A percentile compares a stretch with the other conserved stretches of the same genome.
Evolutionary conservation across 1,139 yeast genomes (phyloP).

Genomic region (Saccharomycopsis crataegensis): DNA sequence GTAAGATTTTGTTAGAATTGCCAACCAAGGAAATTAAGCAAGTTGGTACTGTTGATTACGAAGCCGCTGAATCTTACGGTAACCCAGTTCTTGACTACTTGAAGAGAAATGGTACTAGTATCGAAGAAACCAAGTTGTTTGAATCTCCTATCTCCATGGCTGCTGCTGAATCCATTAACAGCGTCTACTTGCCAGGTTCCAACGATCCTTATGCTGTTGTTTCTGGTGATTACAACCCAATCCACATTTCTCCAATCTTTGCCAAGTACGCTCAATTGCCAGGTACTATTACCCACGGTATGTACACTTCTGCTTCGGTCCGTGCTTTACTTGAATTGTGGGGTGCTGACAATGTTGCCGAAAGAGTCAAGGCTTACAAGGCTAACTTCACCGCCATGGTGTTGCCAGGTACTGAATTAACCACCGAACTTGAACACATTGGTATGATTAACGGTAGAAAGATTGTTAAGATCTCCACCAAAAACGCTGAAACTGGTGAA

Average conservation of each 20-base stretch:
- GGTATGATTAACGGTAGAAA: slow-evolving; percentile 99
- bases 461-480: slow-evolving; percentile 86
- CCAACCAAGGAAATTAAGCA: slow-evolving; percentile 89
- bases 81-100: slow-evolving; percentile 96
- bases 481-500: slow-evolving; percentile 69
- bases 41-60: slow-evolving; percentile 81
- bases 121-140: slow-evolving; percentile 88
- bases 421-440: slow-evolving; percentile 85
- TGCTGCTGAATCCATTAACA: slow-evolving; percentile 37
- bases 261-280: slow-evolving; percentile 90
- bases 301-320: slow-evolving; percentile 95
- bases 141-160: slow-evolving; percentile 88
- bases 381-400: slow-evolving; percentile 96
- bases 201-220: slow-evolving; percentile 96
- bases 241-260: slow-evolving; percentile 93
- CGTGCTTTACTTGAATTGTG: slow-evolving; percentile 94
- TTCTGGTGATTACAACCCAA: slow-evolving; percentile 97
- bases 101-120: slow-evolving; percentile 82
- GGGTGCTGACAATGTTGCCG: slow-evolving; percentile 96
- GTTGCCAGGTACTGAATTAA: slow-evolving; percentile 85
- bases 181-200: slow-evolving; percentile 41
- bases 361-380: slow-evolving; percentile 91
- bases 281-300: slow-evolving; percentile 98
- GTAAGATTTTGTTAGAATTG: slow-evolving; percentile 79
- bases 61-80: slow-evolving; percentile 90